Evolutionary conservation across 2,329 filamentous ascomycete genomes (phyloP), one percentile per base, ranked within the genome.

Genomic region (Chaetomium sp.): DNA sequence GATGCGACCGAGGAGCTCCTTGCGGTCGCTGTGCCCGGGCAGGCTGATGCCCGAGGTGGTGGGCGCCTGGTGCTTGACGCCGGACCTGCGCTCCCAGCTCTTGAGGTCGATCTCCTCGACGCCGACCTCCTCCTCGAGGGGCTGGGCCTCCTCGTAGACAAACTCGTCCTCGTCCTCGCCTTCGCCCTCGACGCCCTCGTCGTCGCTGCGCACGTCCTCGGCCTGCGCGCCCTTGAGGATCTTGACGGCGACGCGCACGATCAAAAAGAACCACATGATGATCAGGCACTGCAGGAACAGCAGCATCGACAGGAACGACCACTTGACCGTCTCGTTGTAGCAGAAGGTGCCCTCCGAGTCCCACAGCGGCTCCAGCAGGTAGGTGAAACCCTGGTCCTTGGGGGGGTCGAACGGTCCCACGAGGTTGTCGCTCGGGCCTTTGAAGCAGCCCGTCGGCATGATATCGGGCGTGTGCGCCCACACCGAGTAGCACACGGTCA

Each of bases 191-290:
- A 85, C 91, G 6, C 80, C 90, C 77, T 96, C 93, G 68, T 92
- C 92, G 71, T 97, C 94, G 68, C 92, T 96, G 63, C 95, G 87
- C 21, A 87, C 85, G 74, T 99, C 95, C 68, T 97, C 93, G 5
- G 94, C 93, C 35, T 86, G 82, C 45, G 83, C 85, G 35, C 94
- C 93, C 58, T 83, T 85, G 42, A 98, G 75, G 6, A 98, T 93
- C 67, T 89, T 88, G 67, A 90, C 83, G 25, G 93, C 93, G 2
- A 99, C 91, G 64, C 88, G 87, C 47, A 93, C 78, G 70, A 98
- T 97, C 87, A 97, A 90, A 67, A 82, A 83, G 74, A 98, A 96
- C 95, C 95, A 98, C 67, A 81, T 83, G 42, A 96, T 80, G 35
- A 91, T 93, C 60, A 99, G 84, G 25, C 83, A 80, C 77, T 98